Conservation (phyloP, 306 rosid genomes). For the Hylodesmum podocarpum region DNA sequence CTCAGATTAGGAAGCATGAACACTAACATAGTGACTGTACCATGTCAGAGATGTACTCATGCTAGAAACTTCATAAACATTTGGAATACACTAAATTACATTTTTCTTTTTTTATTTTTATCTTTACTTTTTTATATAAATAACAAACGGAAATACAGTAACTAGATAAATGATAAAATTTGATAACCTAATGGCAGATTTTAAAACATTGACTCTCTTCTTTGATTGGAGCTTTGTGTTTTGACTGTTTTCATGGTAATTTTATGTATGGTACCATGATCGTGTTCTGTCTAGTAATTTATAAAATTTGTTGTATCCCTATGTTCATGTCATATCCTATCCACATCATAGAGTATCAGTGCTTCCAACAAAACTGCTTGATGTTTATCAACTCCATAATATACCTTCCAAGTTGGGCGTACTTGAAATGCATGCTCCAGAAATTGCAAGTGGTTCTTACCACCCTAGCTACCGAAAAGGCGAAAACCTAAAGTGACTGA, state of each 20-base stretch:
- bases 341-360: neutral
- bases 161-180: neutral
- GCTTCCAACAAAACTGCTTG: neutral
- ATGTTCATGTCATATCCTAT: neutral
- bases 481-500: neutral
- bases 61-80: neutral
- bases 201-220: neutral
- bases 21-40: neutral
- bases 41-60: neutral
- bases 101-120: neutral
- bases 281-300: neutral
- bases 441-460: neutral
- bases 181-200: neutral
- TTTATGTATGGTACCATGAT: neutral
- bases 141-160: neutral
- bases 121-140: neutral
- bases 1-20: neutral
- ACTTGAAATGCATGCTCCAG: neutral
- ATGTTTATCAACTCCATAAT: neutral
- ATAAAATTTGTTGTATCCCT: neutral
- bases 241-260: neutral
- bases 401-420: neutral
- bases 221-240: neutral
- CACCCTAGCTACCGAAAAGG: neutral
- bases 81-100: neutral